Base-by-base conservation (phyloP, 768 basidiomycete genomes). In the Lentinula boryana region DNA sequence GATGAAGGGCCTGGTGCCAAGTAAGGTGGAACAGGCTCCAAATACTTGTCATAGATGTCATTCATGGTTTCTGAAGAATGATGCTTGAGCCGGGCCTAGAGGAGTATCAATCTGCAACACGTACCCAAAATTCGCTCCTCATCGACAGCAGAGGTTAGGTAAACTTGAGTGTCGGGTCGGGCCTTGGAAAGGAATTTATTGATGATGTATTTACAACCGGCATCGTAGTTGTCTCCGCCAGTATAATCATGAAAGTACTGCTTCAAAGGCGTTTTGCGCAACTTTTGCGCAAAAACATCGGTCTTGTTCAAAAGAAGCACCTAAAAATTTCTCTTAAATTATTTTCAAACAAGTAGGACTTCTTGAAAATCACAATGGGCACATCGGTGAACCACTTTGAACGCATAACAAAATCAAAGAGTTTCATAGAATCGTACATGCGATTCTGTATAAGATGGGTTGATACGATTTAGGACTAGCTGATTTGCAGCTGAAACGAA, bases 371-470 rank as follows among this genome's bases (percentile, higher is more conserved):
- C 73, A 94, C 92, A 69, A 97, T 95, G 2, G 90, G 93, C 3
- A 94, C 95, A 76, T 94, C 91, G 69, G 92, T 89, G 71, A 96
- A 95, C 93, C 92, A 97, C 63, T 95, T 83, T 49, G 93, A 95
- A 68, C 97, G 97, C 78, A 93, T 95, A 78, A 98, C 96, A 56
- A 93, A 96, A 73, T 98, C 96, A 74, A 96, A 98, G 53, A 97
- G 86, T 0, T 93, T 93, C 49, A 98, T 74, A 0, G 95, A 92
- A 72, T 97, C 96, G 78, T 96, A 90, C 92, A 98, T 96, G 65
- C 95, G 93, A 75, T 97, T 98, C 89, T 92, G 65, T 8, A 55
- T 38, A 18, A 12, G 38, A 18, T 15, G 23, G 18, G 21, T 13
- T 16, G 12, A 56, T 18, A 21, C n/a, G n/a, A n/a, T n/a, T n/a